These are phyloP conservation scores for Jatropha curcas DNA, from an alignment of 345 rosid genomes.

Conservation along the genomic window DNA sequence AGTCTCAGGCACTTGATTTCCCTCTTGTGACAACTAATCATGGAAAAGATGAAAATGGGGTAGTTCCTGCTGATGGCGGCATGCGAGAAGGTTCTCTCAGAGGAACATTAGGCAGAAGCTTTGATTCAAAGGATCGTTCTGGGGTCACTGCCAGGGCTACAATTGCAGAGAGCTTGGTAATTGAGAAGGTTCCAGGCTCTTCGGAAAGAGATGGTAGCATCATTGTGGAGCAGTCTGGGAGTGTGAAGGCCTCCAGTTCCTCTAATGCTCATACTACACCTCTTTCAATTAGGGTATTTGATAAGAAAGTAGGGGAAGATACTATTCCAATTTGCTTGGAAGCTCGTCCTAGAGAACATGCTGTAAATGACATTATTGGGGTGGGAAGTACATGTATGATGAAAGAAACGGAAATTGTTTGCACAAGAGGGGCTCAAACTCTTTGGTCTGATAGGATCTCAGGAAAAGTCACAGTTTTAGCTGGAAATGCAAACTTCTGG, in stretches of 20 bases:
- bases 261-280: constrained; percentile 27
- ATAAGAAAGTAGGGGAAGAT: constrained; percentile 76
- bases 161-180: constrained; percentile 71
- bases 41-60: constrained; percentile 49
- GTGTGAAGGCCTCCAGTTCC: constrained; percentile 50
- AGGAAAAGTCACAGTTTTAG: constrained; percentile 88
- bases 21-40: constrained; percentile 38
- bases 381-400: constrained; percentile 55
- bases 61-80: constrained; percentile 42
- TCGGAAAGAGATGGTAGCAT: constrained; percentile 56
- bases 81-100: constrained; percentile 44
- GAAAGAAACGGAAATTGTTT: constrained; percentile 84
- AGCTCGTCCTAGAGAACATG: constrained; percentile 76
- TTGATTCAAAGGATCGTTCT: constrained; percentile 67
- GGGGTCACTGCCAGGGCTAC: constrained; percentile 79
- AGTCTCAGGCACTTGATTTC: constrained; percentile 43
- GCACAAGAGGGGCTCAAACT: constrained; percentile 67
- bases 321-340: constrained; percentile 76
- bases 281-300: constrained; percentile 77
- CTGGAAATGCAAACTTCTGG: constrained; percentile 98
- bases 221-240: constrained; percentile 60
- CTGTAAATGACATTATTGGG: constrained; percentile 78
- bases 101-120: constrained; percentile 47
- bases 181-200: constrained; percentile 71
- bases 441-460: constrained; percentile 93